phyloP scores from a whole-genome alignment of 164 flowering plant species.

The Aristolochia californica region DNA sequence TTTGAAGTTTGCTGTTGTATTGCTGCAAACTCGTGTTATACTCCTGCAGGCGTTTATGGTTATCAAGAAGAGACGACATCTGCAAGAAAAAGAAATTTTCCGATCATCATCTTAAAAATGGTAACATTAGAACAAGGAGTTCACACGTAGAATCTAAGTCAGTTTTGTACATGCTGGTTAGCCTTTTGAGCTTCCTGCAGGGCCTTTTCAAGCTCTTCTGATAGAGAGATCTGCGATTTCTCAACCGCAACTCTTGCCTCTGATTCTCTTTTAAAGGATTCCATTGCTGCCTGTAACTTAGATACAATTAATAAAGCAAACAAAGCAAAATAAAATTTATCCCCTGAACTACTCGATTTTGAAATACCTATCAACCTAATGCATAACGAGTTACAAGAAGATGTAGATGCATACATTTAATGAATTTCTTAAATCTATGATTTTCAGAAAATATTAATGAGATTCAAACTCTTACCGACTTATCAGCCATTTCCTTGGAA shows the following conservation, averaged over 20 bases:
- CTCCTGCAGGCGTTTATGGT: conserved; percentile 76
- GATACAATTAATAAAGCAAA: not conserved
- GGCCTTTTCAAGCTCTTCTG: conserved; percentile 41
- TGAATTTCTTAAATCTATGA: not conserved
- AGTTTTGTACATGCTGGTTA: conserved; percentile 47
- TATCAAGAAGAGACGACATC: conserved; percentile 55
- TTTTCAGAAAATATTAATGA: not conserved
- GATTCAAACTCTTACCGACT: conserved; percentile 32
- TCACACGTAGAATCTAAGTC: not conserved
- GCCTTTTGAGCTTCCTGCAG: conserved; percentile 39
- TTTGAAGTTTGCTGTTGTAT: conserved; percentile 83
- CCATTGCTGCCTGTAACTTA: conserved; percentile 37
- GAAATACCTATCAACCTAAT: too few relatives aligned
- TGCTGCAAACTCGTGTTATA: conserved; percentile 88
- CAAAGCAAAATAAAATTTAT: too few relatives aligned
- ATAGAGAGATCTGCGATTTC: conserved; percentile 25
- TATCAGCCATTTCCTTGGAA: conserved; percentile 50
- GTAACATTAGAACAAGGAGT: not conserved
- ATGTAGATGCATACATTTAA: not conserved
- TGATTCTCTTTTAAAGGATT: conserved; percentile 30
- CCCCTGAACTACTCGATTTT: too few relatives aligned
- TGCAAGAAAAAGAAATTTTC: conserved; percentile 16
- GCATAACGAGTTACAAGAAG: not conserved
- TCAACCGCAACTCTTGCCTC: conserved; percentile 51
- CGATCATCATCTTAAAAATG: not conserved